These are phyloP conservation scores for Lentinula guzmanii DNA, from an alignment of 768 basidiomycete species.

Conservation along the genomic window DNA sequence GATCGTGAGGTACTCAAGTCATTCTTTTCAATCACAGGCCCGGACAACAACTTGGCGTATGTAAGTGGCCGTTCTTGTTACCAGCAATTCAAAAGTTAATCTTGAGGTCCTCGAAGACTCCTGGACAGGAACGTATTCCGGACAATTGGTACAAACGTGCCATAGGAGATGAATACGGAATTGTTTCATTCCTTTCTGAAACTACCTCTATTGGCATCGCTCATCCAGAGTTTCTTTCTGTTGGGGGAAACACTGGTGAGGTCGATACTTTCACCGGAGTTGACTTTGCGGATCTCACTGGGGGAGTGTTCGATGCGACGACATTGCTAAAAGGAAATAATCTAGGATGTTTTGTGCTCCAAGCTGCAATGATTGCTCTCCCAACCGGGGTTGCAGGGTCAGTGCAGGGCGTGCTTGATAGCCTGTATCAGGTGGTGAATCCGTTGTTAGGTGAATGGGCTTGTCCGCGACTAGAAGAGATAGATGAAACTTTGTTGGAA, in stretches of 20 bases:
- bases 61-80: not conserved
- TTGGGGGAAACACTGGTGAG: conserved; percentile 1
- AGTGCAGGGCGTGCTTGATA: not conserved
- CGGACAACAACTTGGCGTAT: not conserved
- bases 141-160: conserved; percentile 5
- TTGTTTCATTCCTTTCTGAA: not conserved
- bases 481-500: not conserved
- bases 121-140: conserved; percentile 5
- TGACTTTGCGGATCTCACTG: conserved; percentile 1
- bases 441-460: not conserved
- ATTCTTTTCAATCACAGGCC: not conserved
- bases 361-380: not conserved
- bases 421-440: not conserved
- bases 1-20: not conserved
- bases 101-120: not conserved
- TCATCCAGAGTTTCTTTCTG: conserved; percentile 6
- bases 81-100: too few relatives aligned
- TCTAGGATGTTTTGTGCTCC: not conserved
- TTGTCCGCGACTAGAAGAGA: not conserved
- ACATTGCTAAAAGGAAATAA: not conserved
- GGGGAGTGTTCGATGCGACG: not conserved
- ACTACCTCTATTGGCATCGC: not conserved
- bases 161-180: conserved; percentile 1
- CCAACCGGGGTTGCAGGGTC: not conserved
- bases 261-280: conserved; percentile 3